Evolutionary conservation across 1,284 basidiomycete species (phyloP).

Genomic region (Trichosporon sp.): DNA sequence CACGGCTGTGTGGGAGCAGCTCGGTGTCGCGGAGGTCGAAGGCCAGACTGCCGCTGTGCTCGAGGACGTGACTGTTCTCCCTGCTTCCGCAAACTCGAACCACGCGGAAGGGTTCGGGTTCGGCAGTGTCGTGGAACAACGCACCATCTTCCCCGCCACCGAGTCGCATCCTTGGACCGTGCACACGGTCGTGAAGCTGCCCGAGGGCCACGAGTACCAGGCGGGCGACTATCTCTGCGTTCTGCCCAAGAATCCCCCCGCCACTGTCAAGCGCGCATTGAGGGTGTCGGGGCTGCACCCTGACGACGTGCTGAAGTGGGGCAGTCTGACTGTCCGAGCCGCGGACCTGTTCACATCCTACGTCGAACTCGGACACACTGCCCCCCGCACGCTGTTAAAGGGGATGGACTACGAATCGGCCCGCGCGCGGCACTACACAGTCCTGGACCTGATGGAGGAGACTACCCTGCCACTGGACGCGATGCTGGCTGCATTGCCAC

Average conservation of each 20-base stretch:
- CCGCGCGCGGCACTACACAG: slow-evolving; percentile 23
- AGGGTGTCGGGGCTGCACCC: slow-evolving; percentile 18
- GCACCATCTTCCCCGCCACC: slow-evolving; percentile 10
- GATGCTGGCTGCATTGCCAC: slow-evolving; percentile 58
- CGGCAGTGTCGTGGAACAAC: slow-evolving; percentile 10
- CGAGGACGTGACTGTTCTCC: slow-evolving; percentile 14
- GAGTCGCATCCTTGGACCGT: not conserved
- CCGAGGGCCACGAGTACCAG: slow-evolving; percentile 56
- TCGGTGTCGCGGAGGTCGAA: slow-evolving; percentile 6
- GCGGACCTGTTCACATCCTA: slow-evolving; percentile 58
- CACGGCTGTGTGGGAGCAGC: slow-evolving; percentile 1
- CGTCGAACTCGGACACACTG: slow-evolving; percentile 55
- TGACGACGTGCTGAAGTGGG: slow-evolving; percentile 25
- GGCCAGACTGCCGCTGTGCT: slow-evolving; percentile 5
- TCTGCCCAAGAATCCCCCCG: slow-evolving; percentile 24
- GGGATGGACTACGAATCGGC: slow-evolving; percentile 32
- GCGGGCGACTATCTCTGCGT: slow-evolving; percentile 62
- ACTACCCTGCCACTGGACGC: slow-evolving; percentile 57
- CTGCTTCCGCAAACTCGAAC: not conserved
- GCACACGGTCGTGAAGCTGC: slow-evolving; percentile 60
- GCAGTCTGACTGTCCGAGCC: slow-evolving; percentile 55
- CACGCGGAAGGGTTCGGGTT: not conserved
- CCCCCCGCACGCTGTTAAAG: slow-evolving; percentile 19
- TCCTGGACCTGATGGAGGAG: slow-evolving; percentile 34
- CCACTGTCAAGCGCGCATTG: slow-evolving; percentile 55